These are phyloP conservation scores for Cydonia oblonga DNA, from an alignment of 331 rosid species.

Conservation along the genomic window DNA sequence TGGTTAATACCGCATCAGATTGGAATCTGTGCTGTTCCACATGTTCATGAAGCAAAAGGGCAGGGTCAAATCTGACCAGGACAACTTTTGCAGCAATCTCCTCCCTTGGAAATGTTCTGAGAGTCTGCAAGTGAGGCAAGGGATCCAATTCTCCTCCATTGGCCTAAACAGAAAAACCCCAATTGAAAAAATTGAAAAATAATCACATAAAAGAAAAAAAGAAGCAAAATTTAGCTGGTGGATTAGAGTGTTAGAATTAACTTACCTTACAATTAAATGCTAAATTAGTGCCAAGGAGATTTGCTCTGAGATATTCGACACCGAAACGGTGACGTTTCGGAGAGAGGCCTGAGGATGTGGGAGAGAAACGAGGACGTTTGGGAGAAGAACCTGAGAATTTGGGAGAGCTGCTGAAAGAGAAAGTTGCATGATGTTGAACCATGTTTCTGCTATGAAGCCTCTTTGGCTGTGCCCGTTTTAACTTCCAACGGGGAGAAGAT, in stretches of 20 bases:
- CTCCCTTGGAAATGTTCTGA: conserved; percentile 54
- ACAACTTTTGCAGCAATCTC: conserved; percentile 46
- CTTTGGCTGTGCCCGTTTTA: too few species aligned
- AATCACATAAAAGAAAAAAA: background rate
- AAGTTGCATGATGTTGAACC: too few species aligned
- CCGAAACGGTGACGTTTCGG: background rate
- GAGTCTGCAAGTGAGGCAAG: conserved; percentile 66
- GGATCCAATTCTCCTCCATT: conserved; percentile 38
- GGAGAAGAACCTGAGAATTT: too few species aligned
- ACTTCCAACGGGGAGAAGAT: too few species aligned
- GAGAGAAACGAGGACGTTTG: background rate
- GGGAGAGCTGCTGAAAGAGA: too few species aligned
- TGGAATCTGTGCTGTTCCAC: conserved; percentile 19
- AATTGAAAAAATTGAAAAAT: too few species aligned
- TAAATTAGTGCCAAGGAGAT: background rate
- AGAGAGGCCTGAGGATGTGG: background rate
- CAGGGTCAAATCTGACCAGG: too few species aligned
- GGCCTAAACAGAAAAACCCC: conserved; percentile 28
- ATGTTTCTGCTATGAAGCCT: too few species aligned
- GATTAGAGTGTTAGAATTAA: too few species aligned
- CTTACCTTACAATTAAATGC: conserved; percentile 1
- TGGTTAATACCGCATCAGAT: conserved; percentile 37
- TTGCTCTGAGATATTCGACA: background rate
- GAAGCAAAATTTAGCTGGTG: background rate
- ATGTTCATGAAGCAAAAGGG: too few species aligned